A percentile compares a stretch with the other conserved stretches of the same genome.
phyloP scores from a whole-genome alignment of 2,329 filamentous ascomycete species.

The Fusarium staphyleae region DNA sequence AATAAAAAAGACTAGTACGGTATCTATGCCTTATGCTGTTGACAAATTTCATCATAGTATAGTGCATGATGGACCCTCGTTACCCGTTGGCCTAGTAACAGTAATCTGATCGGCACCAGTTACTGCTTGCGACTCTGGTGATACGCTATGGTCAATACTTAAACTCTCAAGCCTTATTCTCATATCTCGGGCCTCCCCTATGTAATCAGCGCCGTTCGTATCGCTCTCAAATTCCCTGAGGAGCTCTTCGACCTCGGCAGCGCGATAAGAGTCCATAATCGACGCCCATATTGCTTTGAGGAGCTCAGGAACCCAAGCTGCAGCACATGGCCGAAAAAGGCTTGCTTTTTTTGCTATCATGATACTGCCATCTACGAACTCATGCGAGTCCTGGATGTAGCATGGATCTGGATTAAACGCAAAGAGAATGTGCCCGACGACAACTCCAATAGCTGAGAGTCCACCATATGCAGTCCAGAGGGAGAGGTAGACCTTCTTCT shows the following conservation, averaged over 20 bases:
- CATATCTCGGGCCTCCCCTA: conserved; percentile 8
- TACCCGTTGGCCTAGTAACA: too few species aligned
- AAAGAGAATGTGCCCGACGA: conserved; percentile 7
- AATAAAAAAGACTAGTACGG: too few species aligned
- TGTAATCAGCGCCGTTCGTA: conserved; percentile 13
- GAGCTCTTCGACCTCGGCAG: conserved; percentile 9
- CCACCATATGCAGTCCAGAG: conserved; percentile 5
- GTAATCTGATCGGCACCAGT: too few species aligned
- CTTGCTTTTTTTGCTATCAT: conserved; percentile 1
- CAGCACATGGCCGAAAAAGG: conserved; percentile 16
- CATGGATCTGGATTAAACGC: conserved; percentile 3
- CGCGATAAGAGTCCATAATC: conserved; percentile 14
- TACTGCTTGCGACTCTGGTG: too few species aligned
- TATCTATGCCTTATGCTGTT: too few species aligned
- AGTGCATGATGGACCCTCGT: too few species aligned
- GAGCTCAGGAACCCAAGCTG: conserved; percentile 15
- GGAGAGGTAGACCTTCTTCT: conserved; percentile 1
- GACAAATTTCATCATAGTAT: too few species aligned
- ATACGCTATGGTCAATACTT: neutral
- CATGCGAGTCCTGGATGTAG: neutral
- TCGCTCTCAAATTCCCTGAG: conserved; percentile 7
- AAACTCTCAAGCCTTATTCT: conserved; percentile 2
- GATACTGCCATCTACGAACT: conserved; percentile 8
- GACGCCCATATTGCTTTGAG: conserved; percentile 19
- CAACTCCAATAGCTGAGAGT: conserved; percentile 7